Percentiles rank a stretch among this genome's conserved stretches.
Evolutionary conservation across 2,329 filamentous ascomycete genomes (phyloP).

Genomic region (Botrytis paeoniae): DNA sequence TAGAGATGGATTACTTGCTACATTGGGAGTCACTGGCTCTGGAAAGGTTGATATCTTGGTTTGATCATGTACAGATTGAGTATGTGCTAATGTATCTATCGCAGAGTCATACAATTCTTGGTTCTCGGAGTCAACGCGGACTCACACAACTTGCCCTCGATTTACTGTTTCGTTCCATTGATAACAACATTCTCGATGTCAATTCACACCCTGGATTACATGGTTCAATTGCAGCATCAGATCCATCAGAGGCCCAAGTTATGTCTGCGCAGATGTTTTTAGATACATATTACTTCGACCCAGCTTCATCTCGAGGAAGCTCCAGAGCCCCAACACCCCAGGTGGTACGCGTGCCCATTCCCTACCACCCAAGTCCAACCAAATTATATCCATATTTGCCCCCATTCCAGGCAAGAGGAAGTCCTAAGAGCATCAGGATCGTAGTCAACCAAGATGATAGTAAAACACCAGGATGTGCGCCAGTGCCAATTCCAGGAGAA

Average conservation of each 20-base stretch:
- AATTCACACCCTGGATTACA: slow-evolving; percentile 59
- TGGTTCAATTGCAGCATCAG: slow-evolving; percentile 70
- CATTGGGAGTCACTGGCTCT: slow-evolving; percentile 89
- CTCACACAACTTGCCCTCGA: slow-evolving; percentile 90
- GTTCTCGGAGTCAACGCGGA: slow-evolving; percentile 80
- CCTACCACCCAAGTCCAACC: slow-evolving; percentile 23
- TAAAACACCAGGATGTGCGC: slow-evolving; percentile 16
- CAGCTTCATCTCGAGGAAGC: slow-evolving; percentile 53
- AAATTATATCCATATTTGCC: slow-evolving; percentile 28
- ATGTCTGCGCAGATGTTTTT: slow-evolving; percentile 73
- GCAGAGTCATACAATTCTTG: slow-evolving; percentile 93
- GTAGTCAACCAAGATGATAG: slow-evolving; percentile 24
- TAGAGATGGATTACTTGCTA: slow-evolving; percentile 85
- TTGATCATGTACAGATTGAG: background rate
- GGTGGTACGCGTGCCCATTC: slow-evolving; percentile 52
- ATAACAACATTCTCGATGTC: slow-evolving; percentile 65
- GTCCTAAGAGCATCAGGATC: slow-evolving; percentile 34
- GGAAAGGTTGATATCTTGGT: slow-evolving; percentile 67
- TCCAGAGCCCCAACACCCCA: slow-evolving; percentile 69
- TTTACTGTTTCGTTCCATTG: slow-evolving; percentile 80
- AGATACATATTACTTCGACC: slow-evolving; percentile 72
- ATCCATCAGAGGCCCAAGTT: slow-evolving; percentile 77
- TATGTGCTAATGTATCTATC: slow-evolving; percentile 17
- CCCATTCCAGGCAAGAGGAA: slow-evolving; percentile 28
- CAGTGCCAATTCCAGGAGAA: slow-evolving; percentile 20